These are phyloP conservation scores for Pythium rishiriense DNA, from an alignment of 352 stramenopile genomes.

Conservation along the genomic window DNA sequence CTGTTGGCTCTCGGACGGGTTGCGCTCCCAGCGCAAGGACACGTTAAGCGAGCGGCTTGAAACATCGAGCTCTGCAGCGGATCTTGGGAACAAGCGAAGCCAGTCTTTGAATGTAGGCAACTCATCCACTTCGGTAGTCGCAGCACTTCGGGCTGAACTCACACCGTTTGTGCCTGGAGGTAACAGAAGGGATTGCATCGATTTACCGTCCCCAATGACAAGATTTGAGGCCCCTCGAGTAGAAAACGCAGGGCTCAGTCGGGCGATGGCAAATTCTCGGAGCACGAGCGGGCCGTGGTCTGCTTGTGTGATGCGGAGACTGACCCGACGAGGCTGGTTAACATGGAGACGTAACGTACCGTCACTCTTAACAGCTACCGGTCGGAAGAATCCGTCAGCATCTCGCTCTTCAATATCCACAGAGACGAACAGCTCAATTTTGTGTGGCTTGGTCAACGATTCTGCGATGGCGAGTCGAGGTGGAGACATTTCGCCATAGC, in stretches of 20 bases:
- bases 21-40: slow-evolving; percentile 58
- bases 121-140: slow-evolving; percentile 27
- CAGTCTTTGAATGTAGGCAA: slow-evolving; percentile 27
- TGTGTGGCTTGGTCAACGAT: slow-evolving; percentile 13
- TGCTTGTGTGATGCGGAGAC: slow-evolving; percentile 65
- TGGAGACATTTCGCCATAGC: slow-evolving; percentile 36
- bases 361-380: slow-evolving; percentile 70
- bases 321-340: slow-evolving; percentile 55
- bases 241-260: slow-evolving; percentile 37
- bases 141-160: slow-evolving; percentile 9
- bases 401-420: slow-evolving; percentile 76
- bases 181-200: slow-evolving; percentile 20
- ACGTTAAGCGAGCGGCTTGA: slow-evolving; percentile 52
- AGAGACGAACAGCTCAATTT: slow-evolving; percentile 67
- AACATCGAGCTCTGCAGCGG: slow-evolving; percentile 20
- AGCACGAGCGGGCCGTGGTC: slow-evolving; percentile 62
- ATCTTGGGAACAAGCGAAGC: slow-evolving; percentile 20
- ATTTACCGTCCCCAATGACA: slow-evolving; percentile 26
- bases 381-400: slow-evolving; percentile 58
- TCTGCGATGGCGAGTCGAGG: neutral
- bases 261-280: slow-evolving; percentile 39
- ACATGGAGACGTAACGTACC: slow-evolving; percentile 61
- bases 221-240: slow-evolving; percentile 22
- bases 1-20: neutral
- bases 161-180: slow-evolving; percentile 10